phyloP scores from a whole-genome alignment of 2,329 filamentous ascomycete genomes.

The Apiospora marii region DNA sequence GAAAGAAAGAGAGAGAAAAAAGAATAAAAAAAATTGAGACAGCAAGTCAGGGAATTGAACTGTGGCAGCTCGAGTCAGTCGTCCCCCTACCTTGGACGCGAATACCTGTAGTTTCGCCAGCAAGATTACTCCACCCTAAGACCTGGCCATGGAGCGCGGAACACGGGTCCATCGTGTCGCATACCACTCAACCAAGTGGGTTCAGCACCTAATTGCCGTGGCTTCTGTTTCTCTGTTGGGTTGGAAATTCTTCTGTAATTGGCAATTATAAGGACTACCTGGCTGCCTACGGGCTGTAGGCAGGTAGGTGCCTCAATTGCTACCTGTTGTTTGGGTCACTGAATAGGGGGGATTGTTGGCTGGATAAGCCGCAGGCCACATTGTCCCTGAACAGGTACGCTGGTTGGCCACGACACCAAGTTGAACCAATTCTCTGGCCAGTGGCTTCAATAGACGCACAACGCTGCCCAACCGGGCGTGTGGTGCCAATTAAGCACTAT shows the following conservation, averaged over 20 bases:
- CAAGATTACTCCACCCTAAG: constrained; percentile 17
- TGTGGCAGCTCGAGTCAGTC: background rate
- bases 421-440: too few relatives aligned
- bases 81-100: background rate
- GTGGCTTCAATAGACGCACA: too few relatives aligned
- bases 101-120: background rate
- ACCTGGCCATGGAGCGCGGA: constrained; percentile 21
- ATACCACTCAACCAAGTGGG: background rate
- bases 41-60: background rate
- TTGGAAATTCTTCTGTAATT: background rate
- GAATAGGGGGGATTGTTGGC: too few relatives aligned
- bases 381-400: too few relatives aligned
- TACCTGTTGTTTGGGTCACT: too few relatives aligned
- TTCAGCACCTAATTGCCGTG: background rate
- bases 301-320: too few relatives aligned
- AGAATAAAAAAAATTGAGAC: background rate
- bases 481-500: too few relatives aligned
- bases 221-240: background rate
- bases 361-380: too few relatives aligned
- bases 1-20: too few relatives aligned
- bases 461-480: too few relatives aligned
- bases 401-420: too few relatives aligned
- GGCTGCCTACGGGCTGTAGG: too few relatives aligned
- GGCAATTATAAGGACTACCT: background rate
- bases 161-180: background rate